phyloP scores from a whole-genome alignment of 192 early-diverging fungal genomes.

The Umbelopsis sp. region DNA sequence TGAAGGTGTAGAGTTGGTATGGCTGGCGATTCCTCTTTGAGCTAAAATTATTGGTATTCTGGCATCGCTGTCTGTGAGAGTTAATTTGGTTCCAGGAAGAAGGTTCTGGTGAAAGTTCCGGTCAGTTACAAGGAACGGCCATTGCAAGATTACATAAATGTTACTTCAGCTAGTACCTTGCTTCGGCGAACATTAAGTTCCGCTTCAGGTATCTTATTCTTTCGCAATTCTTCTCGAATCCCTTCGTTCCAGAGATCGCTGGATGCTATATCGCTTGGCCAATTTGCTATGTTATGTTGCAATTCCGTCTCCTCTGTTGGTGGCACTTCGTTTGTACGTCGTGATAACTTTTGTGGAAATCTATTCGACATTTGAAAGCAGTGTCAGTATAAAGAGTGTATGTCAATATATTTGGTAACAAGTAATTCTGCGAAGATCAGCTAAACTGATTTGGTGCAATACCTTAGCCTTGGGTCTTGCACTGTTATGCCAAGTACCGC shows the following conservation, averaged over 20 bases:
- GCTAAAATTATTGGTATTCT: constrained; percentile 81
- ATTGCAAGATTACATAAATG: background rate
- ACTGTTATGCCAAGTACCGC: constrained; percentile 77
- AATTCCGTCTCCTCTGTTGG: constrained; percentile 29
- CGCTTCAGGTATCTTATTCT: constrained; percentile 52
- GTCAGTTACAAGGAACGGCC: background rate
- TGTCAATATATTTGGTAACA: no score
- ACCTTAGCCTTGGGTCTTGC: constrained; percentile 84
- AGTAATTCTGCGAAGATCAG: background rate
- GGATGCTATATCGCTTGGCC: constrained; percentile 56
- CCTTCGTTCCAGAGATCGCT: constrained; percentile 62
- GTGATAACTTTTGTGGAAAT: constrained; percentile 56
- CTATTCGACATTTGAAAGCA: constrained; percentile 27
- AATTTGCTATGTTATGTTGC: constrained; percentile 47
- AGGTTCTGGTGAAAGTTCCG: constrained; percentile 46
- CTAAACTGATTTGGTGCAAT: constrained; percentile 5
- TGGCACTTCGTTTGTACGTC: constrained; percentile 37
- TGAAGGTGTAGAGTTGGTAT: constrained; percentile 25
- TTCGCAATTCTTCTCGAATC: constrained; percentile 41
- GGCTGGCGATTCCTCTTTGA: constrained; percentile 60
- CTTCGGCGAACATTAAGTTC: constrained; percentile 52
- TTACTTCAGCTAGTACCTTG: constrained; percentile 27
- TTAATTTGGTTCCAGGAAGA: constrained; percentile 73
- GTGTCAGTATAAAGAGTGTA: no score
- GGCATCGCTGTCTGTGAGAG: constrained; percentile 52